phyloP scores from a whole-genome alignment of 2,329 filamentous ascomycete species.

The Phyllosticta citribraziliensis region DNA sequence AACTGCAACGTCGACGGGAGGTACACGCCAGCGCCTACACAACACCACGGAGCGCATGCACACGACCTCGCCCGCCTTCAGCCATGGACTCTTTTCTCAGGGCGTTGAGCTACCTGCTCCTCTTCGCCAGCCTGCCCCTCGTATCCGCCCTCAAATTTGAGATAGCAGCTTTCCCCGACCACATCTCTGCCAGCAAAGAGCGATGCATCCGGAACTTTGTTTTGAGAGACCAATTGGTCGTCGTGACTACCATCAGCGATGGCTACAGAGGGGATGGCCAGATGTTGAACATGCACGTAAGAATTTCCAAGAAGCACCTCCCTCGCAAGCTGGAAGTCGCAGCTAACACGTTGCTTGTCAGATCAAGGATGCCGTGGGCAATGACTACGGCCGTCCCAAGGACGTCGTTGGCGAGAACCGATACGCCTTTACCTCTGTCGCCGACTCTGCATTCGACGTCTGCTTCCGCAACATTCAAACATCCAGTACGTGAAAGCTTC shows the following conservation, averaged over 20 bases:
- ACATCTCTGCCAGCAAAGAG: constrained; percentile 57
- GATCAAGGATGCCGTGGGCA: constrained; percentile 92
- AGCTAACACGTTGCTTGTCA: constrained; percentile 28
- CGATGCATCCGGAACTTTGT: constrained; percentile 97
- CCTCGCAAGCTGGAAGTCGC: neutral
- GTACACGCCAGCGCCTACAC: neutral
- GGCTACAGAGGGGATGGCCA: constrained; percentile 88
- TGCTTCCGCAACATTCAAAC: constrained; percentile 84
- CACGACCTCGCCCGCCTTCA: neutral
- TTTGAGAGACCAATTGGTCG: constrained; percentile 80
- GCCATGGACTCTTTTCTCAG: constrained; percentile 28
- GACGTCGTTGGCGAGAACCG: constrained; percentile 87
- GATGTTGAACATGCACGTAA: constrained; percentile 85
- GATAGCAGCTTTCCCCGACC: constrained; percentile 57
- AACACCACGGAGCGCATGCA: neutral
- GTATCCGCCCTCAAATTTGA: constrained; percentile 82
- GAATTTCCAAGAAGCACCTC: constrained; percentile 21
- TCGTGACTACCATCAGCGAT: constrained; percentile 81
- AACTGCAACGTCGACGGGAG: neutral
- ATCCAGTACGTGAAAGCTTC: constrained; percentile 47
- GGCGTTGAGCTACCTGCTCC: constrained; percentile 25
- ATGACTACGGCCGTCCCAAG: constrained; percentile 87
- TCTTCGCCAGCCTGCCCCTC: constrained; percentile 32
- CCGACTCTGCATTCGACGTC: constrained; percentile 87
- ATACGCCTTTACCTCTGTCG: constrained; percentile 87